These are phyloP conservation scores for Naegleria gruberi DNA, from an alignment of 208 protist genomes.

Conservation along the genomic window DNA sequence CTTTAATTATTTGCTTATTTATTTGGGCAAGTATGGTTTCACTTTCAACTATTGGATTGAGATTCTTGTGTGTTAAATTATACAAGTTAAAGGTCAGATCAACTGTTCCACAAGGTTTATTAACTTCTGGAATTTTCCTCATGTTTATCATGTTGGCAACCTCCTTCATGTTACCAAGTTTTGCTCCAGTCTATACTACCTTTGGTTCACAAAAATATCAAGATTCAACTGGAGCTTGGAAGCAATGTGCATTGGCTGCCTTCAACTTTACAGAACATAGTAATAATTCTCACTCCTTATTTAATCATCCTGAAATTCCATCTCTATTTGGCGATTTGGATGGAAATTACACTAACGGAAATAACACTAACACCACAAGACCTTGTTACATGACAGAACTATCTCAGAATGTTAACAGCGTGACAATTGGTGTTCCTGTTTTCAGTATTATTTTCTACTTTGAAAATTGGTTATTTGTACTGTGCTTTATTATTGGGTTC, in stretches of 20 bases:
- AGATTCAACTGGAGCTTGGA: neutral
- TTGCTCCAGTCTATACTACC: slow-evolving; percentile 19
- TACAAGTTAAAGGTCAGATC: slow-evolving; percentile 10
- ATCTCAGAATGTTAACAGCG: neutral
- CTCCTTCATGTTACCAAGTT: neutral
- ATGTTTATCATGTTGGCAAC: slow-evolving; percentile 9
- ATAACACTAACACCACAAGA: neutral
- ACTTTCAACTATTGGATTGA: slow-evolving; percentile 16
- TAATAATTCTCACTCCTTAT: neutral
- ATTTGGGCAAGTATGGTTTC: neutral
- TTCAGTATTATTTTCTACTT: slow-evolving; percentile 6
- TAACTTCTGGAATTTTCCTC: slow-evolving; percentile 7
- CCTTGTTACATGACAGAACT: slow-evolving; percentile 15
- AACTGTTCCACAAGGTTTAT: slow-evolving; percentile 21
- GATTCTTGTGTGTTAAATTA: slow-evolving; percentile 18
- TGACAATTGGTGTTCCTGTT: neutral
- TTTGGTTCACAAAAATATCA: slow-evolving; percentile 20
- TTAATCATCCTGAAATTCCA: neutral
- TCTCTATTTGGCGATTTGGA: too few species aligned
- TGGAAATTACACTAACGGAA: too few species aligned
- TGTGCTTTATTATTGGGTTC: neutral
- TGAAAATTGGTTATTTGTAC: neutral
- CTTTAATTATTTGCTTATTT: slow-evolving; percentile 6
- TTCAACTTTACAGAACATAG: neutral
- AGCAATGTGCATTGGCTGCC: too few species aligned